Evolutionary conservation across 2,329 filamentous ascomycete genomes (phyloP), one percentile per base, ranked within the genome.

Genomic region (Cephalotrichum gorgonifer): DNA sequence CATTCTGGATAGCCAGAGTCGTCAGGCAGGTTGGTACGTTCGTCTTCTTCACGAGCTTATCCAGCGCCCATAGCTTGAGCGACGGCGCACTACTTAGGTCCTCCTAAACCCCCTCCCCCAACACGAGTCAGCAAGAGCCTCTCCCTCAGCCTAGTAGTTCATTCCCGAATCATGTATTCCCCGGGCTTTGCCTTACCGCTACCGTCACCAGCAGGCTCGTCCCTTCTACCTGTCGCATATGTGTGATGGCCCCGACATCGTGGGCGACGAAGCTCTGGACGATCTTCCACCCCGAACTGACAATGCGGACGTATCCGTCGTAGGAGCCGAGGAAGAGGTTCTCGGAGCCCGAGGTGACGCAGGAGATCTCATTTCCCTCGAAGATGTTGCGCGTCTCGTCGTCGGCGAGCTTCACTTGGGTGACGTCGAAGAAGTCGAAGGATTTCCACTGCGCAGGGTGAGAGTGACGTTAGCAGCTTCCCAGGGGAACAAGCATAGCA

Each of bases 401-500:
- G 64, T 94, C 85, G 57, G 78, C 78, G 59, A 90, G 76, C 62
- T 85, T 81, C 66, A 96, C 83, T 64, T 86, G 84, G 64, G 82
- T 82, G 66, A 95, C 88, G 70, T 96, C 88, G 79, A 98, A 97
- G 83, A 98, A 98, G 76, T 95, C 90, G 74, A 98, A 98, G 58
- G 86, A 84, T 86, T 96, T 96, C 91, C 93, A 97, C 91, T 95
- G 57, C n/a, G 11, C 4, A 22, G 3, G 28, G n/a, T n/a, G n/a
- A 15, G 11, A 39, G 30, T 17, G 14, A 39, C n/a, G 33, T 39
- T n/a, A 39, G 33, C 33, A 6, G n/a, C n/a, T 39, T 11, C 30
- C 38, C 14, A 17, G 22, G 8, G 41, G 26, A 23, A n/a, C 9
- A 22, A 23, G 12, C 22, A n/a, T 7, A 14, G 15, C 6, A 3